phyloP scores from a whole-genome alignment of 306 rosid genomes.

The Sicyos baderoa region DNA sequence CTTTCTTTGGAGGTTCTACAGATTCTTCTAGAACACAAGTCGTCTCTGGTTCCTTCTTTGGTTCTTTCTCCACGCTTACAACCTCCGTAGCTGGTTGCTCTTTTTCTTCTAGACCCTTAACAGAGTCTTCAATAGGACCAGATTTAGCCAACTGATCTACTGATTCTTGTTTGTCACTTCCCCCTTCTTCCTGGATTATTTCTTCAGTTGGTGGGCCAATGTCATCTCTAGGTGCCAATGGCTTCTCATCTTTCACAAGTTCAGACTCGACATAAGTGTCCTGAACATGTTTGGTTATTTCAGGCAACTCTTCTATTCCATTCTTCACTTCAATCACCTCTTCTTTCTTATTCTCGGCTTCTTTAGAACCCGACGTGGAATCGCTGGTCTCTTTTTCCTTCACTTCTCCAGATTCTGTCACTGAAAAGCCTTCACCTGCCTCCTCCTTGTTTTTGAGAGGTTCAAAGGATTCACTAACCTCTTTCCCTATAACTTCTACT shows the following conservation, averaged over 20 bases:
- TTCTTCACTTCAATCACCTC: neutral
- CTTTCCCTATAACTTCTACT: neutral
- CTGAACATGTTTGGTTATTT: conserved; percentile 11
- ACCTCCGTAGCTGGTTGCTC: conserved; percentile 5
- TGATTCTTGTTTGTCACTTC: conserved; percentile 9
- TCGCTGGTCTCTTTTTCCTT: neutral
- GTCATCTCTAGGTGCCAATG: neutral
- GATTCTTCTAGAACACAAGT: neutral
- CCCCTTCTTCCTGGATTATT: conserved; percentile 1
- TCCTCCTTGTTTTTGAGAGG: conserved; percentile 13
- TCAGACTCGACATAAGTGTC: conserved; percentile 13
- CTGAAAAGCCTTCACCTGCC: neutral
- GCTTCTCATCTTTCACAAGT: neutral
- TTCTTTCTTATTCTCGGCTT: neutral
- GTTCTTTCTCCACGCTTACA: conserved; percentile 1
- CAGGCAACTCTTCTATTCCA: conserved; percentile 1
- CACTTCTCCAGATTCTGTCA: conserved; percentile 2
- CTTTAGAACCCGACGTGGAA: conserved; percentile 8
- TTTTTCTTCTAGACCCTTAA: neutral
- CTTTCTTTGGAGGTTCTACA: neutral
- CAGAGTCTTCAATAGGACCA: neutral
- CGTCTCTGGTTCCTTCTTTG: neutral
- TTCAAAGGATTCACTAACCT: neutral
- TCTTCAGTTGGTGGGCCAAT: neutral
- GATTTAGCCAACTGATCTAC: neutral